Percentiles rank a stretch among this genome's conserved stretches.
These are phyloP conservation scores for Diaporthe sp. DNA, from an alignment of 2,329 filamentous ascomycete species.

Conservation along the genomic window DNA sequence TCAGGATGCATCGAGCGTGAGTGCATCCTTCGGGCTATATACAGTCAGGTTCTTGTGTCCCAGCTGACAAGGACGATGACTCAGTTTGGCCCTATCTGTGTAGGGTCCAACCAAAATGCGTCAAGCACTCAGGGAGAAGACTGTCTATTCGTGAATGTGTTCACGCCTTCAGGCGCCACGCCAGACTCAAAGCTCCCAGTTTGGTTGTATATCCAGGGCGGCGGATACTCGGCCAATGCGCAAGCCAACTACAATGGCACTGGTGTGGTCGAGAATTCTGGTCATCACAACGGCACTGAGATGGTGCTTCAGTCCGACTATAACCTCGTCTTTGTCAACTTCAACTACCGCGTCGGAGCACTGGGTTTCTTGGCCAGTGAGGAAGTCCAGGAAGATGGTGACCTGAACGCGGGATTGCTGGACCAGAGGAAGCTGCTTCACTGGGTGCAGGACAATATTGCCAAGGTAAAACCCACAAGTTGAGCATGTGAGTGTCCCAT, in stretches of 20 bases:
- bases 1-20: slow-evolving; percentile 64
- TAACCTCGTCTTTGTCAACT: slow-evolving; percentile 36
- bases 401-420: slow-evolving; percentile 72
- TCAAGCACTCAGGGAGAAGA: slow-evolving; percentile 52
- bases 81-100: slow-evolving; percentile 62
- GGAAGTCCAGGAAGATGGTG: slow-evolving; percentile 65
- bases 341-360: slow-evolving; percentile 37
- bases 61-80: background rate
- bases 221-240: slow-evolving; percentile 62
- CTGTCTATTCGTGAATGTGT: slow-evolving; percentile 62
- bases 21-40: slow-evolving; percentile 52
- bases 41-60: background rate
- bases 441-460: slow-evolving; percentile 73
- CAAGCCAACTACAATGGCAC: slow-evolving; percentile 67
- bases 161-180: slow-evolving; percentile 57
- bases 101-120: slow-evolving; percentile 49
- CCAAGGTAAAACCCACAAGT: slow-evolving; percentile 50
- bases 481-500: background rate
- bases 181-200: slow-evolving; percentile 61
- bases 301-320: slow-evolving; percentile 69
- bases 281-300: slow-evolving; percentile 66
- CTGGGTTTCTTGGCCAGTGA: slow-evolving; percentile 57
- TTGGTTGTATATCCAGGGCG: slow-evolving; percentile 66
- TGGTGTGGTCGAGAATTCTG: slow-evolving; percentile 59
- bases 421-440: slow-evolving; percentile 71